These are phyloP conservation scores for Syzygium oleosum DNA, from an alignment of 345 rosid genomes.

Conservation along the genomic window DNA sequence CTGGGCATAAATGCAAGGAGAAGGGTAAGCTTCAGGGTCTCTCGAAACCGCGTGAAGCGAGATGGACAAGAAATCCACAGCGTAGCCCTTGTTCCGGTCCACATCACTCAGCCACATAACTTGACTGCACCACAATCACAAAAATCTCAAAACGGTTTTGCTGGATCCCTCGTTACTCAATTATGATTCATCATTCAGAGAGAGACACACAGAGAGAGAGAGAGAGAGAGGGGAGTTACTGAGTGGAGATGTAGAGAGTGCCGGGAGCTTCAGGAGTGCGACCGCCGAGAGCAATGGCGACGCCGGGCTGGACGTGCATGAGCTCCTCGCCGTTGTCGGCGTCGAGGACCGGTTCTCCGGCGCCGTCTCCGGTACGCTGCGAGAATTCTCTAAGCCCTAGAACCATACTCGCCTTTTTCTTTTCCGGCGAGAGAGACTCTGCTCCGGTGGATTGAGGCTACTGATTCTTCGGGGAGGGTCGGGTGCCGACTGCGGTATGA, in stretches of 20 bases:
- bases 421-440: not conserved
- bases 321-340: slow-evolving; percentile 64
- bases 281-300: slow-evolving; percentile 61
- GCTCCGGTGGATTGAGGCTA: not conserved
- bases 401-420: slow-evolving; percentile 23
- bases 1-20: slow-evolving; percentile 91
- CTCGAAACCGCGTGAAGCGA: slow-evolving; percentile 88
- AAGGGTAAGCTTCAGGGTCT: slow-evolving; percentile 77
- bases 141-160: not conserved
- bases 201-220: not conserved
- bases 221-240: slow-evolving; percentile 14
- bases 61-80: slow-evolving; percentile 76
- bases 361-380: slow-evolving; percentile 38
- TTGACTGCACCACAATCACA: slow-evolving; percentile 45
- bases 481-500: not conserved
- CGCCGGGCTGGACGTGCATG: slow-evolving; percentile 60
- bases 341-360: slow-evolving; percentile 63
- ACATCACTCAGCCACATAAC: slow-evolving; percentile 83
- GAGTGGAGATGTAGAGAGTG: slow-evolving; percentile 78
- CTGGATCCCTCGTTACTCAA: not conserved
- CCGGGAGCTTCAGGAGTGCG: slow-evolving; percentile 65
- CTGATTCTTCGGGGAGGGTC: not conserved
- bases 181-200: not conserved
- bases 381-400: slow-evolving; percentile 62
- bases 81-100: slow-evolving; percentile 62